Base-by-base conservation (phyloP, 345 rosid genomes). In the Gossypium australe region DNA sequence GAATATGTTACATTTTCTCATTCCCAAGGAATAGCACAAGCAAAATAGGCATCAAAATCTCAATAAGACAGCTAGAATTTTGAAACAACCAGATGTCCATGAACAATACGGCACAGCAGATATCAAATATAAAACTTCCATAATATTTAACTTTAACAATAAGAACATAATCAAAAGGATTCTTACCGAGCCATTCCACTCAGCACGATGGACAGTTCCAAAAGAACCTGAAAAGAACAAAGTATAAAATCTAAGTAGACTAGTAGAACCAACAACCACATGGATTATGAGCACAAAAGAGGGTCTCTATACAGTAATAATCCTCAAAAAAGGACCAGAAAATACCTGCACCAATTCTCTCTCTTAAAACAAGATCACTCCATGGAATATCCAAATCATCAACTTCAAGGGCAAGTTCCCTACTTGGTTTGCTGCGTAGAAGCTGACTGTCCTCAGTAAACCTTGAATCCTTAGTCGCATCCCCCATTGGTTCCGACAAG, bases 151-250 rank as follows among this genome's bases (percentile, higher is more conserved):
- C 52, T 29, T 38, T 24, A 20, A 51, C 22, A 51, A 18, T 17
- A 71, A 71, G 27, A 48, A 22, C 16, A 62, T 18, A 56, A 53
- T 61, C 34, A 12, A 24, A 67, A 77, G 69, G 22, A 71, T 45
- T 51, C 56, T 87, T 90, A 96, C 99, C 78, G 99, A 92, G 82
- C 98, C 98, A 89, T 93, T 90, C 99, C 98, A 93, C 70, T 96
- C 99, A 81, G 99, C 99, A 83, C 95, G 98, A 82, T 92, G 97
- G 67, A 96, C 99, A 78, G 92, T 96, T 71, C 99, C 99, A 83
- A 96, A 96, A 83, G 99, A 96, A 83, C 99, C 99, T 96, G 92
- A 80, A 87, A 88, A 76, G 45, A 71, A 53, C 78, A 41, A 70
- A 80, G 77, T 65, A 78, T 53, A 71, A 62, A 34, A 60, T 68